Base-by-base conservation (phyloP, 345 rosid genomes). In the Microthlaspi erraticum region DNA sequence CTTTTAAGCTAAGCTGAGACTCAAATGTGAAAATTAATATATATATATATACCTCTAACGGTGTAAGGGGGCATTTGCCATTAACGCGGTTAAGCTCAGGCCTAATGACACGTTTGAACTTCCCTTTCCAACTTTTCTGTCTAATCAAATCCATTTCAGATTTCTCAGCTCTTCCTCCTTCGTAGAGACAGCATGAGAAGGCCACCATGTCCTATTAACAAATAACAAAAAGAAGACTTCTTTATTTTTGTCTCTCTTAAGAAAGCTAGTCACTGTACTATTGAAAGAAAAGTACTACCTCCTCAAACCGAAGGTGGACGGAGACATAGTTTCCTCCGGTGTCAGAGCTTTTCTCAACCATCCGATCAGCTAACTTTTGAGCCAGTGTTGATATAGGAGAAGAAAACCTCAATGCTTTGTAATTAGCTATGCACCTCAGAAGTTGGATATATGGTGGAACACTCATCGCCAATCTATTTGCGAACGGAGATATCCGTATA, bases 151-250 rank as follows among this genome's bases (percentile, higher is more conserved):
- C 88, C 86, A 93, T 80, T 71, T 85, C 89, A 45, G 52, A 39
- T 68, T 82, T 89, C 78, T 93, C 98, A 63, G 84, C 79, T 80
- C 71, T 75, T 64, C 98, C 94, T 10, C 96, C 96, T 62, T 91
- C 98, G 70, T 89, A 93, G 14, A 82, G 73, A 66, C 98, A 93
- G 77, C 97, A 87, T 9, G 98, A 93, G 87, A 93, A 93, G 20
- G 98, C 97, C 74, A 93, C 91, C 98, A 93, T 93, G 76, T 93
- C 98, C 98, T 91, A 76, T n/a, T n/a, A n/a, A n/a, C n/a, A n/a
- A n/a, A n/a, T n/a, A 64, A 69, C 45, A 65, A 23, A 58, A 45
- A 26, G 29, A 26, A 3, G 36, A 5, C 20, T 31, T 10, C 17
- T 14, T 8, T 26, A 26, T 26, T 26, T 26, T 20, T 29, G 31